A percentile compares a stretch with the other conserved stretches of the same genome.
These are phyloP conservation scores for Hyaloperonospora arabidopsidis DNA, from an alignment of 352 stramenopile genomes.

Conservation along the genomic window DNA sequence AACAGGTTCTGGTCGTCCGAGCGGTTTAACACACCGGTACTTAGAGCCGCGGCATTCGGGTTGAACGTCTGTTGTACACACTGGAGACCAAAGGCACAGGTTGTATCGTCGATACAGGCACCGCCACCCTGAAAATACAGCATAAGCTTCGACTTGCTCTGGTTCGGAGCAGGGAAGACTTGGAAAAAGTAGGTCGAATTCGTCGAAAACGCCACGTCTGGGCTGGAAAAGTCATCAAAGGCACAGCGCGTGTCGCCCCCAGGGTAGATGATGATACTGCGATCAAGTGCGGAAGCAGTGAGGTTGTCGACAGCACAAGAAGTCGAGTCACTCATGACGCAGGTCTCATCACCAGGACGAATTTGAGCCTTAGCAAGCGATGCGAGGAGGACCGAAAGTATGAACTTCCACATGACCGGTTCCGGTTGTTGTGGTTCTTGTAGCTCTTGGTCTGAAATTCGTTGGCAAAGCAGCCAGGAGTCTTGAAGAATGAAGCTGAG, in stretches of 20 bases:
- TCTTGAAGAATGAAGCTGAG: too few species aligned
- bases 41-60: slow-evolving; percentile 38
- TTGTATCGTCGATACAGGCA: slow-evolving; percentile 54
- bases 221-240: slow-evolving; percentile 44
- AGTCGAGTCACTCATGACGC: slow-evolving; percentile 43
- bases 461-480: too few species aligned
- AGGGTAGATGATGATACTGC: slow-evolving; percentile 50
- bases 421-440: too few species aligned
- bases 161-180: slow-evolving; percentile 45
- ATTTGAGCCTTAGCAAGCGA: slow-evolving; percentile 20
- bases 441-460: too few species aligned
- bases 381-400: background rate
- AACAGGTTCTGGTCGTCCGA: slow-evolving; percentile 61
- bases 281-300: slow-evolving; percentile 36
- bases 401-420: too few species aligned
- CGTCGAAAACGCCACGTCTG: slow-evolving; percentile 34
- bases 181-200: slow-evolving; percentile 70
- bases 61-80: slow-evolving; percentile 56
- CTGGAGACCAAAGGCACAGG: slow-evolving; percentile 58
- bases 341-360: slow-evolving; percentile 45
- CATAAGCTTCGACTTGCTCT: slow-evolving; percentile 58
- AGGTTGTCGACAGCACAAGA: slow-evolving; percentile 45
- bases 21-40: slow-evolving; percentile 52
- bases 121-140: slow-evolving; percentile 68
- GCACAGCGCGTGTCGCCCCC: slow-evolving; percentile 45